Evolutionary conservation across 495 filamentous ascomycete species (phyloP).

Genomic region (Talaromyces stipitatus): DNA sequence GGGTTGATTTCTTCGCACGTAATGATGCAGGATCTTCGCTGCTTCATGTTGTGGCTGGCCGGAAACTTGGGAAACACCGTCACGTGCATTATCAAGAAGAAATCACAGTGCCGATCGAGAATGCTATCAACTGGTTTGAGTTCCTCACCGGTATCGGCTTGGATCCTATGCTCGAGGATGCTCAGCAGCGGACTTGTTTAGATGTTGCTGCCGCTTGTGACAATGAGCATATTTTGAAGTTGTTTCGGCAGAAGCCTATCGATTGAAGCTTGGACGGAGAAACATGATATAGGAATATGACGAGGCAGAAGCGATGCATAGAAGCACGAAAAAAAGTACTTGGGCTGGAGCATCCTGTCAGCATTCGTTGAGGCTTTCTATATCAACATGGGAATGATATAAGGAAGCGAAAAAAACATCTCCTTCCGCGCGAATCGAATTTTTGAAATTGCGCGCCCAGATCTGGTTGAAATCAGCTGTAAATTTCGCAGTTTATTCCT

Average conservation of each 20-base stretch:
- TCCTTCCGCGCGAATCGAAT: neutral
- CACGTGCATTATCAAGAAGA: neutral
- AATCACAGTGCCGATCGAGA: neutral
- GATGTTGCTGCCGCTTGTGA: conserved; percentile 29
- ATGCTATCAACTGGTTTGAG: conserved; percentile 13
- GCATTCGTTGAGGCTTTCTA: too few species aligned
- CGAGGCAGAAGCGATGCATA: too few species aligned
- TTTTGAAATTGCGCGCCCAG: neutral
- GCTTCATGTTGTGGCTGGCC: conserved; percentile 23
- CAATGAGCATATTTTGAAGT: conserved; percentile 23
- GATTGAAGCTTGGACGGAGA: too few species aligned
- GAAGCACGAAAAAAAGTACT: too few species aligned
- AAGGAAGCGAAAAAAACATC: neutral
- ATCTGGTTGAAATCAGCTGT: neutral
- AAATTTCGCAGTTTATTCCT: neutral
- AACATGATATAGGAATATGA: too few species aligned
- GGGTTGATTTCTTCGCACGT: conserved; percentile 18
- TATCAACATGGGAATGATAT: too few species aligned
- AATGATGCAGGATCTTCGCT: conserved; percentile 19
- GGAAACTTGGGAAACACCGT: neutral
- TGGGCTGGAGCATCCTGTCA: too few species aligned
- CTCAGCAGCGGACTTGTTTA: conserved; percentile 17
- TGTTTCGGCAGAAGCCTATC: conserved; percentile 12
- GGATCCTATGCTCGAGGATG: conserved; percentile 27
- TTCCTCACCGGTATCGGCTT: conserved; percentile 18